A percentile compares a stretch with the other conserved stretches of the same genome.
These are phyloP conservation scores for Sechiopsis laciniata DNA, from an alignment of 306 rosid genomes.

Conservation along the genomic window DNA sequence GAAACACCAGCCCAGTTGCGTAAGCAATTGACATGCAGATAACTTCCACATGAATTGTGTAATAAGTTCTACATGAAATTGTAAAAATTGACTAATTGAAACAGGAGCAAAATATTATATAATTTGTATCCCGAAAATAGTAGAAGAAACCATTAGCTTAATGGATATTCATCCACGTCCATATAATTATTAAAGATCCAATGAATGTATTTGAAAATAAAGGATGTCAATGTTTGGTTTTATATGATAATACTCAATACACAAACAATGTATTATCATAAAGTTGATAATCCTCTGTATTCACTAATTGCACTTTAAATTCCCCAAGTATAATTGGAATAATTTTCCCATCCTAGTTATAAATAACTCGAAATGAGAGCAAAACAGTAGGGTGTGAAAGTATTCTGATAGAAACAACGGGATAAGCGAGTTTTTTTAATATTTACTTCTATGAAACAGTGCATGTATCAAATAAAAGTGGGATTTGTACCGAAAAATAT, in stretches of 20 bases:
- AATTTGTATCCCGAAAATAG: not conserved
- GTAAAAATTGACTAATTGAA: not conserved
- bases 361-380: not conserved
- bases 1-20: not conserved
- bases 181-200: not conserved
- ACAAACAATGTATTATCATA: too few relatives aligned
- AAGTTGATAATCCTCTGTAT: too few relatives aligned
- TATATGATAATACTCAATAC: not conserved
- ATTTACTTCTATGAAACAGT: conserved; percentile 2
- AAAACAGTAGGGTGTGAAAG: not conserved
- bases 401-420: not conserved
- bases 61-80: not conserved
- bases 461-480: not conserved
- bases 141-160: not conserved
- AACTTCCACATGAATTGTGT: not conserved
- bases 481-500: not conserved
- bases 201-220: not conserved
- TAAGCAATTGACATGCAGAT: not conserved
- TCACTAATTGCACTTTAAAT: not conserved
- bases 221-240: not conserved
- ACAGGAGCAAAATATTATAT: not conserved
- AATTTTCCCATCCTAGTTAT: not conserved
- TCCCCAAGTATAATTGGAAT: not conserved
- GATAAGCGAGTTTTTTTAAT: not conserved
- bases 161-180: not conserved